A percentile compares a stretch with the other conserved stretches of the same genome.
Evolutionary conservation across 176 grass and related monocot species (phyloP).

Genomic region (Microstegium vimineum): DNA sequence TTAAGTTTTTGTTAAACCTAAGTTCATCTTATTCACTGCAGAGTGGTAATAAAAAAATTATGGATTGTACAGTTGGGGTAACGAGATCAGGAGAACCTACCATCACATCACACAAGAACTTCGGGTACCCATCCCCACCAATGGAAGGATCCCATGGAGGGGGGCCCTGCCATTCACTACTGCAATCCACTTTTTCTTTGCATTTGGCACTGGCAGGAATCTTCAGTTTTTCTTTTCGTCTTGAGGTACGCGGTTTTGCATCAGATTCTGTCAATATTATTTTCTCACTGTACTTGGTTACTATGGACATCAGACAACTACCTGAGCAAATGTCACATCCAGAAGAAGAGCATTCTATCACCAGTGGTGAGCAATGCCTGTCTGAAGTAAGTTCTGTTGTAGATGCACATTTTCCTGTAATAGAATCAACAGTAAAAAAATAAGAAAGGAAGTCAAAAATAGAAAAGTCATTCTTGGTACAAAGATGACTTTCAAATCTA

Average conservation of each 20-base stretch:
- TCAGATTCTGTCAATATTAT: slow-evolving; percentile 72
- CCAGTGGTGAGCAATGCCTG: slow-evolving; percentile 3
- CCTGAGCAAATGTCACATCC: slow-evolving; percentile 22
- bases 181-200: slow-evolving; percentile 43
- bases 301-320: slow-evolving; percentile 36
- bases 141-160: slow-evolving; percentile 81
- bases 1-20: neutral
- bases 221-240: slow-evolving; percentile 58
- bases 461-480: neutral
- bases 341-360: slow-evolving; percentile 18
- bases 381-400: slow-evolving; percentile 6
- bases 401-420: slow-evolving; percentile 24
- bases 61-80: neutral
- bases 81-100: slow-evolving; percentile 34
- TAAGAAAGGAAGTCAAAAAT: neutral
- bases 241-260: slow-evolving; percentile 47
- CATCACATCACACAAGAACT: slow-evolving; percentile 98
- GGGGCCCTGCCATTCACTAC: slow-evolving; percentile 70
- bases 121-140: slow-evolving; percentile 73
- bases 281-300: slow-evolving; percentile 46
- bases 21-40: neutral
- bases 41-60: neutral
- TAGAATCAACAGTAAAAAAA: slow-evolving; percentile 19
- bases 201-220: slow-evolving; percentile 28
- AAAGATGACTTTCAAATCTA: neutral